Base-by-base conservation (phyloP, 1,284 basidiomycete species). In the Ustilago curta region DNA sequence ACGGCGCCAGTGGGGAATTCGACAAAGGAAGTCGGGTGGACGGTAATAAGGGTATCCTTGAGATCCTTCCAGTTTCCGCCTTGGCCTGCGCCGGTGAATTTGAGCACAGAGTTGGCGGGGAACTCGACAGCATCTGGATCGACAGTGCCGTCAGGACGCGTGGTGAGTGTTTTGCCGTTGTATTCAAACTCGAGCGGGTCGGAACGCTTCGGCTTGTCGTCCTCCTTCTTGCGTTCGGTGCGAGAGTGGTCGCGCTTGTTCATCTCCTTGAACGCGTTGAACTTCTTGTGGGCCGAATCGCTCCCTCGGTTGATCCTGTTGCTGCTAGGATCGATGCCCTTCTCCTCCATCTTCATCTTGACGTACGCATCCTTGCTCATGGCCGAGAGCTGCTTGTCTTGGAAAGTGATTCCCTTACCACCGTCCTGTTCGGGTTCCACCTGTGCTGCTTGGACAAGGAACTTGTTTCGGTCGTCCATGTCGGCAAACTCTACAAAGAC, bases 311-410 rank as follows among this genome's bases (percentile, higher is more conserved):
- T 88, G 56, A 70, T 48, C 54, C 74, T 57, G 88, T 89, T 84
- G 90, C 91, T 64, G 90, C 91, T 42, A 87, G 91, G 83, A 70
- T 86, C 85, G 61, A 88, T 86, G 43, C 94, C 94, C 86, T 97
- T 97, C 87, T 97, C 95, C 86, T 93, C 92, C 86, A 95, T 93
- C 87, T 98, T 99, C 94, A 95, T 96, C 76, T 93, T 90, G 82
- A 94, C 94, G 86, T 98, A 99, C 8, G 88, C 93, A 72, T 92
- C 91, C 84, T 84, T 84, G 78, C 62, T 71, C 95, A 97, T 97
- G 81, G 89, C 90, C 48, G 92, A 82, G 44, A 98, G 88, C 76
- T 93, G 91, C 40, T 80, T 73, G 23, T 83, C 85, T 43, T 74
- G 67, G 62, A 74, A 83, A 27, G 32, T 35, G 66, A 81, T 44